Percentiles rank a stretch among this genome's conserved stretches.
Evolutionary conservation across 2,329 filamentous ascomycete genomes (phyloP).

Genomic region (Phoma herbarum): DNA sequence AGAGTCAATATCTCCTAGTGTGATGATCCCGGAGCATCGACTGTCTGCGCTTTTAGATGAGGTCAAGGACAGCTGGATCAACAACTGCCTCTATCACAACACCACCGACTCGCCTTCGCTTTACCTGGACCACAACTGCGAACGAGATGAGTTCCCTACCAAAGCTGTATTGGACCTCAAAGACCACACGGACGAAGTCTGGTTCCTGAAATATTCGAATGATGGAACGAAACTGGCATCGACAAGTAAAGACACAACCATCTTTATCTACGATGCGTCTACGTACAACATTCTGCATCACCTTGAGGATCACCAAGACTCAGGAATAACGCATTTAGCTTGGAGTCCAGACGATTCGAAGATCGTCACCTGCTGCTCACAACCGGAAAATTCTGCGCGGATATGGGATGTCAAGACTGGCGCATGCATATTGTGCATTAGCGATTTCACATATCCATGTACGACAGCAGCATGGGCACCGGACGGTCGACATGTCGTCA

Average conservation of each 20-base stretch:
- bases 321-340: constrained; percentile 80
- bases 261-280: constrained; percentile 82
- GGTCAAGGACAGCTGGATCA: constrained; percentile 84
- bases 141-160: constrained; percentile 79
- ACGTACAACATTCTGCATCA: constrained; percentile 71
- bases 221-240: constrained; percentile 84
- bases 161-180: constrained; percentile 74
- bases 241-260: constrained; percentile 76
- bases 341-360: constrained; percentile 94
- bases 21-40: constrained; percentile 95
- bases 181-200: constrained; percentile 83
- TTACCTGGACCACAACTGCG: constrained; percentile 88
- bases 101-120: constrained; percentile 79
- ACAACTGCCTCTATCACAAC: constrained; percentile 88
- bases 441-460: constrained; percentile 81
- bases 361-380: constrained; percentile 82
- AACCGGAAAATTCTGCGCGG: constrained; percentile 69
- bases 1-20: constrained; percentile 92
- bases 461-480: constrained; percentile 90
- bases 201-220: constrained; percentile 90
- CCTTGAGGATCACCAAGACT: constrained; percentile 70
- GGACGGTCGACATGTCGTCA: constrained; percentile 79
- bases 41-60: constrained; percentile 82
- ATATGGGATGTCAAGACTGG: constrained; percentile 70
- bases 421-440: constrained; percentile 67